phyloP scores from a whole-genome alignment of 1,284 basidiomycete species.

The Pseudozyma sp. region DNA sequence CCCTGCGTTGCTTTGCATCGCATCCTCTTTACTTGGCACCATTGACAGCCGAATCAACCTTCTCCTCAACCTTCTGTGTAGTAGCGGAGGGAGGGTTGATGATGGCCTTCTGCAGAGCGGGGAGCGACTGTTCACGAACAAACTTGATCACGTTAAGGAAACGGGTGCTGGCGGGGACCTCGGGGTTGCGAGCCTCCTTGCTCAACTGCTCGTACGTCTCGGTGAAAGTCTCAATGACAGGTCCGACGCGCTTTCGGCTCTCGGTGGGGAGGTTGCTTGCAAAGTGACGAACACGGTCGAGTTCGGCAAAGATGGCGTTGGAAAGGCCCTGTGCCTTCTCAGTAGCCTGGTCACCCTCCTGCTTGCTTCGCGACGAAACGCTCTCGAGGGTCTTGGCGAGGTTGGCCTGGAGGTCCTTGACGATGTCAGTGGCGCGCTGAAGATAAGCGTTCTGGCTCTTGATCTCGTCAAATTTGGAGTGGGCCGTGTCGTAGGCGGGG shows the following conservation, averaged over 20 bases:
- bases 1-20: not conserved
- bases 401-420: constrained; percentile 60
- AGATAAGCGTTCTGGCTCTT: constrained; percentile 64
- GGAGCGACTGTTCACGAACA: constrained; percentile 63
- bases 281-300: constrained; percentile 64
- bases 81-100: constrained; percentile 37
- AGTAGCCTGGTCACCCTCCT: constrained; percentile 59
- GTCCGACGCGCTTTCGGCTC: constrained; percentile 63
- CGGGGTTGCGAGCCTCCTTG: constrained; percentile 63
- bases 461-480: constrained; percentile 63
- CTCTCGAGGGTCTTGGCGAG: constrained; percentile 58
- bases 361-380: constrained; percentile 53
- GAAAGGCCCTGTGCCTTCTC: constrained; percentile 61
- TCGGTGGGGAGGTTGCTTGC: constrained; percentile 61
- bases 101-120: constrained; percentile 64
- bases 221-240: constrained; percentile 61
- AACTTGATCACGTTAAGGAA: constrained; percentile 60
- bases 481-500: constrained; percentile 50
- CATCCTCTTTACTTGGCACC: constrained; percentile 15
- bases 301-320: constrained; percentile 63
- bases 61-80: constrained; percentile 17
- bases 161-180: constrained; percentile 55
- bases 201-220: constrained; percentile 62
- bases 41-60: constrained; percentile 20
- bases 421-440: constrained; percentile 59